Evolutionary conservation across 768 basidiomycete species (phyloP), one percentile per base, ranked within the genome.

Genomic region (Lepiota brunneoincarnata): DNA sequence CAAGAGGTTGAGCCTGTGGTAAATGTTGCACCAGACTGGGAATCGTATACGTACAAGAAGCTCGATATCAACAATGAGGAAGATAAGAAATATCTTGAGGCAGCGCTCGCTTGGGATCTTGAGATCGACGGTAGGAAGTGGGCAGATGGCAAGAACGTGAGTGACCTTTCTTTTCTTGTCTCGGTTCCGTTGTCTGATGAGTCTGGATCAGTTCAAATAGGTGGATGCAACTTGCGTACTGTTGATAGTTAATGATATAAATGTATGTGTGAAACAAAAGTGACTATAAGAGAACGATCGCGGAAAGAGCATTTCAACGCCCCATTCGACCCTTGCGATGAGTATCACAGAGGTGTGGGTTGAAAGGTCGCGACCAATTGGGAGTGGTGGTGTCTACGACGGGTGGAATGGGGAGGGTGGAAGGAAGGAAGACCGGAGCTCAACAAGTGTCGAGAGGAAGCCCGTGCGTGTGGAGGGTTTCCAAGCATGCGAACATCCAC

Each of bases 61-160:
- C 75, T 98, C 63, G 88, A 97, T 69, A 70, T 93, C 43, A 73
- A 71, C 45, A 87, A 87, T 56, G 76, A 74, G 23, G 84, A 74
- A 15, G 87, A 98, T 63, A 94, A 94, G 78, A 77, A 77, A 57
- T 95, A 89, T 83, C 94, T 98, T 67, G 92, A 93, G 79, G 89
- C 79, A 61, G 91, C 90, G 21, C 82, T 96, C 61, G 91, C 93
- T 44, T 98, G 96, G 96, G 93, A 96, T 75, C 73, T 96, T 57
- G 84, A 88, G 72, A 63, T 97, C 52, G 86, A 87, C 60, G 96
- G 88, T 26, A 93, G 91, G 82, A 81, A 82, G 69, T 97, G 92
- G 91, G 85, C 73, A 46, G 94, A 95, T 73, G 91, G 91, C 60
- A 92, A 92, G 80, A 89, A 85, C 69, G 88, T 92, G 68, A 76